Conservation (phyloP, 2,329 filamentous ascomycete species). For the Aspergillus candidus region DNA sequence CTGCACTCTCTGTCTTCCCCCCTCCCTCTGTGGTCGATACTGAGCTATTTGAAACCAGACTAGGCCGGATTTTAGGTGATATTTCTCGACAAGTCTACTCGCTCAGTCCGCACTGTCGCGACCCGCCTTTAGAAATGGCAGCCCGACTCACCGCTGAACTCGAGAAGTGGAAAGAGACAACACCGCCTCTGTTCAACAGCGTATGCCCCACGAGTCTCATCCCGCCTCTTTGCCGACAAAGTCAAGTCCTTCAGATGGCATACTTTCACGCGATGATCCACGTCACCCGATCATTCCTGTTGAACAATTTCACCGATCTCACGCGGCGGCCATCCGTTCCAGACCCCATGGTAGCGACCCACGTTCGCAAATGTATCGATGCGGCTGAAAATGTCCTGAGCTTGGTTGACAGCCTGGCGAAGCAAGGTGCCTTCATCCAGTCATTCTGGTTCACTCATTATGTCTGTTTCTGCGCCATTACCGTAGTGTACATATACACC, state of each 20-base stretch:
- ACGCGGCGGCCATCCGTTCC: conserved; percentile 26
- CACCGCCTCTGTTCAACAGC: conserved; percentile 32
- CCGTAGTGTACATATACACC: conserved; percentile 38
- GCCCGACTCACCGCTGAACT: conserved; percentile 30
- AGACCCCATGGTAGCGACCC: conserved; percentile 28
- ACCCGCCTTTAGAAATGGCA: conserved; percentile 28
- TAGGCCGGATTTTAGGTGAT: conserved; percentile 48
- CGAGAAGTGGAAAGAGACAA: conserved; percentile 32
- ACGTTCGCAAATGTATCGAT: conserved; percentile 39
- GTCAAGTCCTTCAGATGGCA: conserved; percentile 34
- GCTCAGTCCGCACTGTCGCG: conserved; percentile 25
- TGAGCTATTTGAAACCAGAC: conserved; percentile 21
- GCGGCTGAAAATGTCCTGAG: conserved; percentile 38
- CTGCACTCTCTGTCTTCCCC: not conserved
- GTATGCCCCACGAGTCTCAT: conserved; percentile 32
- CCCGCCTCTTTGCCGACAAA: conserved; percentile 34
- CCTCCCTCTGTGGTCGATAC: not conserved
- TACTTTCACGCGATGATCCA: conserved; percentile 37
- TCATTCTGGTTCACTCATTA: conserved; percentile 43
- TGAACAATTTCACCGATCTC: conserved; percentile 33
- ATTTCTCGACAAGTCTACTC: conserved; percentile 43
- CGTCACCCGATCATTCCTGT: conserved; percentile 32
- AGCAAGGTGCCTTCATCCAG: conserved; percentile 31
- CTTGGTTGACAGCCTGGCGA: conserved; percentile 31
- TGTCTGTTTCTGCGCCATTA: conserved; percentile 38